Base-by-base conservation (phyloP, 768 basidiomycete genomes). In the Brasilioporus rufonigricans region DNA sequence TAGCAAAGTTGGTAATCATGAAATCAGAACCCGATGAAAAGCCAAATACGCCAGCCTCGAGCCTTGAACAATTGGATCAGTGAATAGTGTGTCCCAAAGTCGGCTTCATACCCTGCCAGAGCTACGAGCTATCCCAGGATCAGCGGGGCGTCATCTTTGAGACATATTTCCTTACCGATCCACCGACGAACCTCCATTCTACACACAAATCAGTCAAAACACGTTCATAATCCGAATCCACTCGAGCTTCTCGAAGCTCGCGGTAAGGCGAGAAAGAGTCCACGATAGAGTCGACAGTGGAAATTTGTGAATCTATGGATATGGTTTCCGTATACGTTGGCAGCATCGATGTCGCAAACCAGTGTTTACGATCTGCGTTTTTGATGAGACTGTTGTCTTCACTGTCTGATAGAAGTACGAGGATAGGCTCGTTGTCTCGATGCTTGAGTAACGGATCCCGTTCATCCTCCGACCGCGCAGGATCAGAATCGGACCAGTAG, bases 141-240 rank as follows among this genome's bases (percentile, higher is more conserved):
- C 12, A 66, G 57, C 19, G 2, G 8, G 23, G 26, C 9, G 1
- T n/a, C 5, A 19, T 29, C 18, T 16, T 41, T 1, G 18, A 51
- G 26, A 27, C 4, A 48, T 48, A 2, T 35, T 14, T 24, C 24
- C 81, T 59, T 56, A 87, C 82, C 63, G 83, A 72, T 33, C 79
- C 84, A n/a, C 84, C 86, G 16, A 81, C 73, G 43, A 80, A 84
- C 6, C 78, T 80, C 87, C 87, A 89, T 59, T 89, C 87, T 26
- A 72, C 71, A 56, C 80, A 73, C 23, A 88, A 60, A 38, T 81
- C 68, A 3, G 54, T 56, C 44, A 83, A 74, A 3, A 86, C 64
- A 13, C 67, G 67, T 43, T 86, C 83, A 49, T 75, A 85, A 10
- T 84, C 75, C 1, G 76, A 77, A 48, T 83, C 65, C 1, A 68